Evolutionary conservation across 768 basidiomycete genomes (phyloP), one percentile per base, ranked within the genome.

Genomic region (Leccinum rimulosum): DNA sequence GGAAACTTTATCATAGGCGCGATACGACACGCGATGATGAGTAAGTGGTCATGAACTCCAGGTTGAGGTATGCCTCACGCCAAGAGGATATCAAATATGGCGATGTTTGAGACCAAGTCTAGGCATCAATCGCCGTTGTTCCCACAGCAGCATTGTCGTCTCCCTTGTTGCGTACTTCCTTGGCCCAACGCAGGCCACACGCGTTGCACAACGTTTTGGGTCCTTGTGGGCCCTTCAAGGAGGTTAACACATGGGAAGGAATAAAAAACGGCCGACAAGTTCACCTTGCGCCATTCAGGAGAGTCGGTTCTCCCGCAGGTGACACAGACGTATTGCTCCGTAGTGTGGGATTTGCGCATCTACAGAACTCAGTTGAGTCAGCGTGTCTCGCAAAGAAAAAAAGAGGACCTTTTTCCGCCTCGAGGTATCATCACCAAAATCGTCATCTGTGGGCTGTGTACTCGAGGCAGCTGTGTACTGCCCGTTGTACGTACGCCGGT

Each of bases 181-280:
- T 96, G 30, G 95, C 95, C 92, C 93, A 96, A 55, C 95, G 82
- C 43, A 98, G 75, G 27, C 95, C 95, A 64, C 96, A 97, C 2
- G 95, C 95, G 73, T 98, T 97, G 79, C 96, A 98, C 5, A 98
- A 76, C n/a, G 96, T 97, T 77, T 98, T 99, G 1, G 96, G 94
- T 36, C 96, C 96, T 56, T 84, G 80, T 1, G 96, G 96, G 11
- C 96, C 96, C 91, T 91, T 63, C 33, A 53, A 60, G 25, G 22
- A 4, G 27, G 27, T 63, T 62, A 66, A 58, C 53, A 61, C 78
- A 28, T 55, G 22, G 53, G 50, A 33, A 56, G 54, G n/a, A 47
- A 15, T 1, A 35, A 14, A 10, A 10, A 11, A 50, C 5, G 12
- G n/a, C 27, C 47, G 49, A 31, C 4, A 25, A 2, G 27, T 70